Percentiles rank a stretch among this genome's conserved stretches.
These are phyloP conservation scores for Zygosaccharomyces bisporus DNA, from an alignment of 805 yeast species.

Conservation along the genomic window DNA sequence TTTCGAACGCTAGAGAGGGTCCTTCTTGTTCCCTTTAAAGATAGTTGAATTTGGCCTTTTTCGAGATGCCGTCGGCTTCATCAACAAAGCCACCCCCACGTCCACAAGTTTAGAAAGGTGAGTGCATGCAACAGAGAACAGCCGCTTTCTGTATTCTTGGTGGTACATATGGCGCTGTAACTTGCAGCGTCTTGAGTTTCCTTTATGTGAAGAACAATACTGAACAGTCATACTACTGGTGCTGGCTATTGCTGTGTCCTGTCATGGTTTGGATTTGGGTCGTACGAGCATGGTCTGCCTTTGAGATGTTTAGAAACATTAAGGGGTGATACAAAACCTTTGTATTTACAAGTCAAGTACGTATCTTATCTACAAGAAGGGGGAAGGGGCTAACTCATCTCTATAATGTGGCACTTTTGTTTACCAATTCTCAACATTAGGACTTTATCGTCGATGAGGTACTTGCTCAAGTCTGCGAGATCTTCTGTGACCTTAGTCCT, in stretches of 20 bases:
- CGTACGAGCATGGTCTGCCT: slow-evolving; percentile 34
- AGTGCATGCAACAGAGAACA: slow-evolving; percentile 19
- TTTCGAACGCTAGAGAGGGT: neutral
- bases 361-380: slow-evolving; percentile 7
- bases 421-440: slow-evolving; percentile 75
- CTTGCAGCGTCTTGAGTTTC: slow-evolving; percentile 15
- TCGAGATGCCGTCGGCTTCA: neutral
- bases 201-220: slow-evolving; percentile 14
- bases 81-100: neutral
- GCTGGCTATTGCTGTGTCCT: slow-evolving; percentile 29
- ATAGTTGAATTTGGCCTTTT: neutral
- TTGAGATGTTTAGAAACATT: slow-evolving; percentile 33
- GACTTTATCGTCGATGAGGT: slow-evolving; percentile 55
- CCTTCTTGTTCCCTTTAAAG: neutral
- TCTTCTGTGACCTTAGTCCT: slow-evolving; percentile 52
- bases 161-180: slow-evolving; percentile 21
- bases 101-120: neutral
- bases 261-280: slow-evolving; percentile 35
- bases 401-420: slow-evolving; percentile 56
- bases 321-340: slow-evolving; percentile 15
- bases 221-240: slow-evolving; percentile 28
- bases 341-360: slow-evolving; percentile 10
- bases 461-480: slow-evolving; percentile 45
- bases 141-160: slow-evolving; percentile 18
- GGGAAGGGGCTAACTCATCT: slow-evolving; percentile 19